Evolutionary conservation across 495 filamentous ascomycete species (phyloP).

Genomic region (Aspergillus wentii): DNA sequence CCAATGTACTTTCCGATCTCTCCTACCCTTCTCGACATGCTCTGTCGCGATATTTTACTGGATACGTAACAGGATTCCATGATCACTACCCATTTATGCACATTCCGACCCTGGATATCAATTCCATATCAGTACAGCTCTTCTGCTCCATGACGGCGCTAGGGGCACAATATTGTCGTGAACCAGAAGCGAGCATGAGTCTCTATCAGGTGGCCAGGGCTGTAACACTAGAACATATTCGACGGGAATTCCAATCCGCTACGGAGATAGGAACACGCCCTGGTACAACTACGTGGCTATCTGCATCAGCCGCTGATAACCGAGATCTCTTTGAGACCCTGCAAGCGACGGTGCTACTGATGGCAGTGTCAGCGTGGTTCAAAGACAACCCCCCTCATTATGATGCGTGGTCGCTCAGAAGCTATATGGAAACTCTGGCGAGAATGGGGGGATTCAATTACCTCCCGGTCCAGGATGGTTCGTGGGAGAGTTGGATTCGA

Average conservation of each 20-base stretch:
- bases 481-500: conserved; percentile 46
- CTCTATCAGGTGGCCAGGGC: conserved; percentile 46
- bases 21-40: conserved; percentile 52
- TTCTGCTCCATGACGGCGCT: conserved; percentile 60
- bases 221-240: conserved; percentile 34
- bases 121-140: conserved; percentile 51
- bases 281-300: background rate
- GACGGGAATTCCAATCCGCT: conserved; percentile 25
- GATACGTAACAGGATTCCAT: conserved; percentile 64
- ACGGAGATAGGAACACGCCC: conserved; percentile 4
- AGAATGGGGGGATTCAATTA: conserved; percentile 29
- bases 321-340: conserved; percentile 25
- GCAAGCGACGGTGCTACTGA: conserved; percentile 28
- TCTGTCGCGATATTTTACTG: conserved; percentile 59
- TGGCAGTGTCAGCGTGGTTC: conserved; percentile 33
- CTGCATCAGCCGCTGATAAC: conserved; percentile 10
- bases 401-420: conserved; percentile 29
- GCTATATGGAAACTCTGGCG: conserved; percentile 29
- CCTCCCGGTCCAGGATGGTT: conserved; percentile 27
- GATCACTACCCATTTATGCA: conserved; percentile 67
- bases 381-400: conserved; percentile 31
- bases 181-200: conserved; percentile 34
- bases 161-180: conserved; percentile 58
- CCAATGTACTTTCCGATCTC: conserved; percentile 32
- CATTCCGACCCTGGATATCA: conserved; percentile 54